These are phyloP conservation scores for Diplodia mutila DNA, from an alignment of 2,329 filamentous ascomycete genomes.

Conservation along the genomic window DNA sequence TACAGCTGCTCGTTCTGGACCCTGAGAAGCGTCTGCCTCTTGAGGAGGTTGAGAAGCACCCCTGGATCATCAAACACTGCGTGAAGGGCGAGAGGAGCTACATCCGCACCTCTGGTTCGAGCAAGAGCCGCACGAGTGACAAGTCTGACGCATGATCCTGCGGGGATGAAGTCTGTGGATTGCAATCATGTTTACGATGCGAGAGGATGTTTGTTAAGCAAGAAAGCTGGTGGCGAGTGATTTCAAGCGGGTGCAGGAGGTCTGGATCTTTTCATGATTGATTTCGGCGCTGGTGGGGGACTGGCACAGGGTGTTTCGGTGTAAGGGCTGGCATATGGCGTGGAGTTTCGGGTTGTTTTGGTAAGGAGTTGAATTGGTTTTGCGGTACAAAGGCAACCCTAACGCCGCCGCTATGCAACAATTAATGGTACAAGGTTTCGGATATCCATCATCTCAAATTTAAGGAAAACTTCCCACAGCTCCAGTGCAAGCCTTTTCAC, in stretches of 20 bases:
- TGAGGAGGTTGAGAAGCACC: slow-evolving; percentile 84
- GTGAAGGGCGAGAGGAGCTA: slow-evolving; percentile 48
- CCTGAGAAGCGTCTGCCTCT: slow-evolving; percentile 91
- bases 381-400: slow-evolving; percentile 18
- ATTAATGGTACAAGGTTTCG: slow-evolving; percentile 25
- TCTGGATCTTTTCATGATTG: not conserved
- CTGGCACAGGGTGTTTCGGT: not conserved
- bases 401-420: slow-evolving; percentile 26
- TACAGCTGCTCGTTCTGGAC: slow-evolving; percentile 74
- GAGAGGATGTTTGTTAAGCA: not conserved
- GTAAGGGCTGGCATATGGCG: slow-evolving; percentile 5
- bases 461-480: not conserved
- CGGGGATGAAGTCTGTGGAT: not conserved
- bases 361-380: slow-evolving; percentile 26
- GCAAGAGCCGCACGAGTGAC: slow-evolving; percentile 24
- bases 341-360: slow-evolving; percentile 7
- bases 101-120: slow-evolving; percentile 31
- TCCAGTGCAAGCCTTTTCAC: not conserved
- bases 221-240: not conserved
- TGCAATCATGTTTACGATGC: not conserved
- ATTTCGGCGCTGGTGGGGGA: slow-evolving; percentile 7
- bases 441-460: slow-evolving; percentile 11
- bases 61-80: slow-evolving; percentile 97
- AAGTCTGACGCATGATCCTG: slow-evolving; percentile 18
- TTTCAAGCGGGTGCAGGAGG: slow-evolving; percentile 9